Conservation (phyloP, 768 basidiomycete species). For the Termitomyces sp. region DNA sequence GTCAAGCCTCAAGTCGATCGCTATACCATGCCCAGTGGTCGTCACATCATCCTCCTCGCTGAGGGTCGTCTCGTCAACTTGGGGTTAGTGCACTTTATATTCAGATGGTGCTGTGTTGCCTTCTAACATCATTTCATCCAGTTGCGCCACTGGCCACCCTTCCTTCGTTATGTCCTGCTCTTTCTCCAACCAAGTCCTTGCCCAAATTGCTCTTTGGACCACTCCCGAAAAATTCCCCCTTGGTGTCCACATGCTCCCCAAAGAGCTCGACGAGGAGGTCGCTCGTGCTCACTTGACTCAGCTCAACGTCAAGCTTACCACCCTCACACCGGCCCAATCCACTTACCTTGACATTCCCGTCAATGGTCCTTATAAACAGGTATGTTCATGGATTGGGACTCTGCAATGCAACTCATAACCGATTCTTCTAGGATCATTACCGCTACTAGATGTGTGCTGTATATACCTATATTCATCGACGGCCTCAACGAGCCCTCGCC, state of each 20-base stretch:
- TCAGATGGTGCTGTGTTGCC: not conserved
- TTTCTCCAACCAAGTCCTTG: constrained; percentile 97
- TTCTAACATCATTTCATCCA: constrained; percentile 16
- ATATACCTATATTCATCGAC: constrained; percentile 32
- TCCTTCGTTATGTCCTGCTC: constrained; percentile 99
- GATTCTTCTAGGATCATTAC: constrained; percentile 28
- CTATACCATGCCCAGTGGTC: constrained; percentile 86
- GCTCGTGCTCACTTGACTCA: constrained; percentile 91
- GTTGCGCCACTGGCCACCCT: constrained; percentile 96
- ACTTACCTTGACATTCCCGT: constrained; percentile 88
- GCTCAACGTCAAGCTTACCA: constrained; percentile 92
- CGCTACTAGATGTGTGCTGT: constrained; percentile 35
- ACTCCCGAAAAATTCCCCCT: constrained; percentile 88
- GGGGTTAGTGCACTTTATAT: constrained; percentile 48
- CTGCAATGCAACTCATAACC: not conserved
- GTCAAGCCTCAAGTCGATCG: constrained; percentile 99
- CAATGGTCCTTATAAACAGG: constrained; percentile 62
- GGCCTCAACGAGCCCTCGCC: constrained; percentile 81
- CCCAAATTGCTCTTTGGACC: constrained; percentile 98
- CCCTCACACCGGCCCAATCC: constrained; percentile 67
- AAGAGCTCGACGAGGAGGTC: constrained; percentile 98
- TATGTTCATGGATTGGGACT: constrained; percentile 13
- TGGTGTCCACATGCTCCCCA: constrained; percentile 98
- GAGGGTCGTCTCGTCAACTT: constrained; percentile 99
- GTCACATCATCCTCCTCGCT: constrained; percentile 95